Evolutionary conservation across 1,139 yeast species (phyloP), one percentile per base, ranked within the genome.

Genomic region (Lodderomyces pseudojiufengensis): DNA sequence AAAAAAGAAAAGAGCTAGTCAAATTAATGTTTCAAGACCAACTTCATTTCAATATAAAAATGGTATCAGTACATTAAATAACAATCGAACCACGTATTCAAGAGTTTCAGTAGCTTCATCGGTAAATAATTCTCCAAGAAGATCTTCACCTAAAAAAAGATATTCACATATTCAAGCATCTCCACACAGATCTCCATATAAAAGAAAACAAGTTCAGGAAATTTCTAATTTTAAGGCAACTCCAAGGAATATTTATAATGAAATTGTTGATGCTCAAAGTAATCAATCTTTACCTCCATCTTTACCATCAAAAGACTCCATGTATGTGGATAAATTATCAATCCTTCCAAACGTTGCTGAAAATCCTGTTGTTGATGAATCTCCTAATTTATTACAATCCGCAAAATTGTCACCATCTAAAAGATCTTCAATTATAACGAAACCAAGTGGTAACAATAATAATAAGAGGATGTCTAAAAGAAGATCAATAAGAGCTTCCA

Each of bases 21-120:
- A 67, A 38, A 71, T 77, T 18, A 69, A 76, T 44, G 84, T 72
- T 4, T 65, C 80, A 3, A 65, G 80, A 44, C 77, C 84, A 2
- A 75, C 78, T 3, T 75, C 80, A 24, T 77, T 76, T 52, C 78
- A 74, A 38, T 59, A 61, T 40, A 57, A 51, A 37, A 36, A 36
- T 33, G 55, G 54, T 39, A 51, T 49, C 4, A 27, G 28, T 7
- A 28, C 21, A 14, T 18, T 29, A 3, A 32, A 27, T n/a, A 20
- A 34, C 10, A 26, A 22, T 18, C 16, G 27, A 12, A 20, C 29
- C 2, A 18, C 24, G 9, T 24, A 29, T 23, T 38, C 34, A 32
- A 55, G 65, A 42, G 45, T 55, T 14, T 60, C 68, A 15, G 35
- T 40, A 9, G 27, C 33, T 3, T 45, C 65, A 15, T 61, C 70